Conservation (phyloP, 192 early-diverging fungal species). For the Backusella macrospora region DNA sequence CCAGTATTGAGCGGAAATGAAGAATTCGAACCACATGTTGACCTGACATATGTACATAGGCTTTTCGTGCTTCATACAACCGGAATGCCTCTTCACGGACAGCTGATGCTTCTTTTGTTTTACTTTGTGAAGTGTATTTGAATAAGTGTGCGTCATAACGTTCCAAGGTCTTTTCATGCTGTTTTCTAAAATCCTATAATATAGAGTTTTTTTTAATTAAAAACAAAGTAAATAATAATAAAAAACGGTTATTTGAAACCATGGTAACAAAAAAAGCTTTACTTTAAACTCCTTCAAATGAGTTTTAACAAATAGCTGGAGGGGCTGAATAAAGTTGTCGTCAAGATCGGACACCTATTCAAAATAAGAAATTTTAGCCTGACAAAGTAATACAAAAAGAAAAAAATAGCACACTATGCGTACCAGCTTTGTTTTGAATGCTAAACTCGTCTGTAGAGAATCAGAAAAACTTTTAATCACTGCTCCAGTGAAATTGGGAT, state of each 20-base stretch:
- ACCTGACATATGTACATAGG: conserved; percentile 59
- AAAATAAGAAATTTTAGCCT: background rate
- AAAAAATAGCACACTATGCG: background rate
- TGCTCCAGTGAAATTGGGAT: conserved; percentile 46
- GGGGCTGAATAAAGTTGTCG: conserved; percentile 58
- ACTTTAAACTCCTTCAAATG: conserved; percentile 69
- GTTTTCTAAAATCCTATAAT: conserved; percentile 43
- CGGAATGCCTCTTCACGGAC: conserved; percentile 68
- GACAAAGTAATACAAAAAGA: background rate
- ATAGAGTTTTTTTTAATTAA: background rate
- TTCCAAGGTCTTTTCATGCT: conserved; percentile 58
- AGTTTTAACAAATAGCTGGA: conserved; percentile 59
- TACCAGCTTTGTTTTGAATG: conserved; percentile 54
- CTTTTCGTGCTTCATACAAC: conserved; percentile 63
- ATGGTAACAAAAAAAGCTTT: conserved; percentile 15
- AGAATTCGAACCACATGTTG: conserved; percentile 56
- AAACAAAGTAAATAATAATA: background rate
- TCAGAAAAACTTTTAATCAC: conserved; percentile 46
- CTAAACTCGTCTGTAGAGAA: conserved; percentile 50
- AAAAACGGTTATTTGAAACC: background rate
- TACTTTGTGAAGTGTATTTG: conserved; percentile 57
- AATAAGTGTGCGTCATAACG: conserved; percentile 61
- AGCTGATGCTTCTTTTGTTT: conserved; percentile 62
- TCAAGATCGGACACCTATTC: conserved; percentile 56
- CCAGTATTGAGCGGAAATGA: conserved; percentile 51